These are phyloP conservation scores for Craspedostauros australis DNA, from an alignment of 108 stramenopile genomes.

Conservation along the genomic window DNA sequence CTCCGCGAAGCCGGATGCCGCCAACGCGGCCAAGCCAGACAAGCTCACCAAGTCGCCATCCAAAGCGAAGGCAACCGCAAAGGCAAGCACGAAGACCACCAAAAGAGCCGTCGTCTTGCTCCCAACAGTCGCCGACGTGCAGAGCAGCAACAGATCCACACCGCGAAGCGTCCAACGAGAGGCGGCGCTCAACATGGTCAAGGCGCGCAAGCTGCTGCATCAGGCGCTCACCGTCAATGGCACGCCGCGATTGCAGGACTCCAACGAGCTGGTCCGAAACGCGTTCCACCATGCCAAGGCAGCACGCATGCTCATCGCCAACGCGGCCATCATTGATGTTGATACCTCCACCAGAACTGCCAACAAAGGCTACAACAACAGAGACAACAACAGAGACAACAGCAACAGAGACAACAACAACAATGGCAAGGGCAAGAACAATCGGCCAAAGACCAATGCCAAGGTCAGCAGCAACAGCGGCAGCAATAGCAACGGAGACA, in stretches of 20 bases:
- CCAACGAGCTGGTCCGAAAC: conserved; percentile 11
- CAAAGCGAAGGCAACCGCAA: too few relatives aligned
- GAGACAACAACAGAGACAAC: background rate
- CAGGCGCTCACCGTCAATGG: conserved; percentile 6
- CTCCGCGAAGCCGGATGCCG: too few relatives aligned
- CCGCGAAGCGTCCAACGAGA: too few relatives aligned
- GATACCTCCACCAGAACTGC: background rate
- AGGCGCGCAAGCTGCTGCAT: conserved; percentile 15
- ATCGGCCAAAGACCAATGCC: background rate
- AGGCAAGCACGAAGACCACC: too few relatives aligned
- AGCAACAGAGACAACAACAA: background rate
- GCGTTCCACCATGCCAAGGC: conserved; percentile 17
- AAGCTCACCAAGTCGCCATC: too few relatives aligned
- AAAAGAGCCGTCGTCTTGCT: too few relatives aligned
- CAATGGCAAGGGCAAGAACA: conserved; percentile 5
- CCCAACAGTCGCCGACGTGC: too few relatives aligned
- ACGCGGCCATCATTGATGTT: background rate
- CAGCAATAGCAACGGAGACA: conserved; percentile 2
- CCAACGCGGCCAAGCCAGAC: too few relatives aligned
- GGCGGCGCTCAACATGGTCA: conserved; percentile 16
- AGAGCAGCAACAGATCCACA: too few relatives aligned
- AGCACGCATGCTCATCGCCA: conserved; percentile 9
- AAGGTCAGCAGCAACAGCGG: background rate
- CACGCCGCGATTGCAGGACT: conserved; percentile 1
- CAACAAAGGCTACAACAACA: background rate